These are phyloP conservation scores for Thalassiosira tumida DNA, from an alignment of 352 stramenopile species.

Conservation along the genomic window DNA sequence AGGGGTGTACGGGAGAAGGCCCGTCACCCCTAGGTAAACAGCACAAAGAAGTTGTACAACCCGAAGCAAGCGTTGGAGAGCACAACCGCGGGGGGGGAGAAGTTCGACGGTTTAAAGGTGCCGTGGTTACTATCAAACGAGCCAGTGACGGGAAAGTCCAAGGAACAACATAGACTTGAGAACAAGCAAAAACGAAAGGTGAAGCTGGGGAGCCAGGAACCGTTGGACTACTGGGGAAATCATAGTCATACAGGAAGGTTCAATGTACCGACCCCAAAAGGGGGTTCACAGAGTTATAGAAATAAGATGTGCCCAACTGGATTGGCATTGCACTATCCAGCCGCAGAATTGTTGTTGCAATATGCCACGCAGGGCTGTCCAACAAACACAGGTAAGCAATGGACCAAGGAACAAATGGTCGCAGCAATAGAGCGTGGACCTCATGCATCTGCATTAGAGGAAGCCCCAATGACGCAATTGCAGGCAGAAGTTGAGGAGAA, in stretches of 20 bases:
- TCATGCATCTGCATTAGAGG: slow-evolving; percentile 1
- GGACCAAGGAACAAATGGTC: slow-evolving; percentile 28
- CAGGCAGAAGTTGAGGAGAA: slow-evolving; percentile 33
- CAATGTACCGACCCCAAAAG: neutral
- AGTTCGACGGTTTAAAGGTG: neutral
- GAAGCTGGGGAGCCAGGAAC: neutral
- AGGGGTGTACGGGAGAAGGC: too few species aligned
- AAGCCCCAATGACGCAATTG: neutral
- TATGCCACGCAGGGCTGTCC: slow-evolving; percentile 48
- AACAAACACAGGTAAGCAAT: neutral
- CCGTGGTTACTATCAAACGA: neutral
- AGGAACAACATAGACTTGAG: neutral
- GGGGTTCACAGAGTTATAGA: neutral
- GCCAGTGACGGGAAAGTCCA: neutral
- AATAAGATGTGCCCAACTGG: slow-evolving; percentile 36
- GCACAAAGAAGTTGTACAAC: too few species aligned
- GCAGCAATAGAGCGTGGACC: slow-evolving; percentile 3
- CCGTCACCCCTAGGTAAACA: too few species aligned
- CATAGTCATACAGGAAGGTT: neutral
- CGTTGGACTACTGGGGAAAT: neutral
- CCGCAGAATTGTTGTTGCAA: slow-evolving; percentile 18
- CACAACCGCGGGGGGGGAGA: neutral
- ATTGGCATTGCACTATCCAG: slow-evolving; percentile 1
- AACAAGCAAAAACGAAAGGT: neutral
- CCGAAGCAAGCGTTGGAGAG: neutral